phyloP scores from a whole-genome alignment of 331 rosid genomes.

The Acacia pycnantha region DNA sequence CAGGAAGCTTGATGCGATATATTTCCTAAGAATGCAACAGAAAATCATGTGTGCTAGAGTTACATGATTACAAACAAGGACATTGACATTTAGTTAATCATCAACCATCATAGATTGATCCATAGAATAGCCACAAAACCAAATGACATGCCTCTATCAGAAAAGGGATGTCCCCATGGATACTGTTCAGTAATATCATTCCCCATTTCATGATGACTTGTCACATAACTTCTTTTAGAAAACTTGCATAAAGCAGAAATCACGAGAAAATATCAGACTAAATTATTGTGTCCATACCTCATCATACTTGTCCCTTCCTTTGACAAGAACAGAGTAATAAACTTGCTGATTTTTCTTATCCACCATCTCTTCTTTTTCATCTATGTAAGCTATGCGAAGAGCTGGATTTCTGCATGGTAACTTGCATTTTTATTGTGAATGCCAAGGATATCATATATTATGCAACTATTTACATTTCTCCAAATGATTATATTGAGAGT shows the following conservation, averaged over 20 bases:
- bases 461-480: conserved; percentile 5
- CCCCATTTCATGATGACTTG: conserved; percentile 5
- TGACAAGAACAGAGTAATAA: conserved; percentile 86
- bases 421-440: conserved; percentile 30
- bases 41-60: conserved; percentile 13
- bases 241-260: conserved; percentile 8
- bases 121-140: background rate
- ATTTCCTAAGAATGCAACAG: conserved; percentile 62
- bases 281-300: conserved; percentile 59
- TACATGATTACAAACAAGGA: background rate
- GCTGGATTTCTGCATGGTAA: conserved; percentile 58
- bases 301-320: conserved; percentile 91
- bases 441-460: conserved; percentile 16
- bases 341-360: conserved; percentile 47
- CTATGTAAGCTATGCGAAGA: conserved; percentile 95
- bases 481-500: conserved; percentile 27
- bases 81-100: background rate
- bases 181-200: background rate
- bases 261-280: conserved; percentile 6
- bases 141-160: background rate
- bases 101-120: background rate
- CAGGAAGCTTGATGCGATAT: conserved; percentile 97
- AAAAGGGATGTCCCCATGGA: background rate
- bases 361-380: conserved; percentile 65
- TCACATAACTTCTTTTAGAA: background rate